These are phyloP conservation scores for Neonectria hederae DNA, from an alignment of 2,329 filamentous ascomycete genomes.

Conservation along the genomic window DNA sequence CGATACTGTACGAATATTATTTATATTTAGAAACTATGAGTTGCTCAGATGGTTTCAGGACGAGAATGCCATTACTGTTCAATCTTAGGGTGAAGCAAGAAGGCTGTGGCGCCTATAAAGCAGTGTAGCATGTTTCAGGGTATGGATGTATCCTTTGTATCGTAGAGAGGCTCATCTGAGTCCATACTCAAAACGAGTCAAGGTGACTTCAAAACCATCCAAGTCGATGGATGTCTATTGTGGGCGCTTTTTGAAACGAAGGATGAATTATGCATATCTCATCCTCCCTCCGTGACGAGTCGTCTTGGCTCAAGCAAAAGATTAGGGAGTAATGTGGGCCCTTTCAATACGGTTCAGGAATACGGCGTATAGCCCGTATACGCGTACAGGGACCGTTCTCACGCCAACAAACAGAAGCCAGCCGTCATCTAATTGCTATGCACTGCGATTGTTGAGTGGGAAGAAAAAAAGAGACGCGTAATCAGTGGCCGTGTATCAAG, in stretches of 20 bases:
- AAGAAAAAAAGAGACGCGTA: neutral
- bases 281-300: neutral
- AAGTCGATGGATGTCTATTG: neutral
- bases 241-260: neutral
- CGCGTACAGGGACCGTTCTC: neutral
- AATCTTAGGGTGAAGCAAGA: neutral
- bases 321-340: neutral
- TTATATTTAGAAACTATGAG: neutral
- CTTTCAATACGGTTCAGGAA: neutral
- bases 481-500: neutral
- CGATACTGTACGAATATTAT: neutral
- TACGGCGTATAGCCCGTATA: neutral
- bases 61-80: neutral
- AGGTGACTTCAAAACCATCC: too few relatives aligned
- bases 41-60: neutral
- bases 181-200: too few relatives aligned
- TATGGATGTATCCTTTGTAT: too few relatives aligned
- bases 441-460: too few relatives aligned
- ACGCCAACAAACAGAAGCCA: neutral
- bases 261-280: neutral
- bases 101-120: too few relatives aligned
- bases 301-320: neutral
- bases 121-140: too few relatives aligned
- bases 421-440: neutral
- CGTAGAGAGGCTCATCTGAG: too few relatives aligned